These are phyloP conservation scores for Tuber aestivum DNA, from an alignment of 495 filamentous ascomycete species.

Conservation along the genomic window DNA sequence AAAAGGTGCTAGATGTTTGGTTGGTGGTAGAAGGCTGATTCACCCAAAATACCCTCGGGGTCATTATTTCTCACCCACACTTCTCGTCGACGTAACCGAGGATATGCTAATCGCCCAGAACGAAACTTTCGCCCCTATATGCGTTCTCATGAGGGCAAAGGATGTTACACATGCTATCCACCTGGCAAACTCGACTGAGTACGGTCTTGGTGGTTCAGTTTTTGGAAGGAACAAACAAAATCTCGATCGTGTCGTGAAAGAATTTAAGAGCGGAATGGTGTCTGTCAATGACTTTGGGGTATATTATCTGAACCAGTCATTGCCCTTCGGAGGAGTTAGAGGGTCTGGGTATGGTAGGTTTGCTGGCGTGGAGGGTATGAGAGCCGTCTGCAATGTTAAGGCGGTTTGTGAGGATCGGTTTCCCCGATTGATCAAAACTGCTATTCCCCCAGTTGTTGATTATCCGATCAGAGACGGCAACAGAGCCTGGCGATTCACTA, in stretches of 20 bases:
- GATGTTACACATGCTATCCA: constrained; percentile 57
- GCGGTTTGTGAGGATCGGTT: constrained; percentile 72
- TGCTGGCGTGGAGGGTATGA: constrained; percentile 81
- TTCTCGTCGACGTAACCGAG: constrained; percentile 75
- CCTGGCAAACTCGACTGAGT: constrained; percentile 70
- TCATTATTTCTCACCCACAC: constrained; percentile 86
- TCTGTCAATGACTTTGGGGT: constrained; percentile 89
- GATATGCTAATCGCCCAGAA: constrained; percentile 78
- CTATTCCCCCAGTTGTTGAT: constrained; percentile 69
- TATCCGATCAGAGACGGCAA: constrained; percentile 64
- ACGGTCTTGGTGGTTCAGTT: constrained; percentile 74
- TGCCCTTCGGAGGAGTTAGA: constrained; percentile 84
- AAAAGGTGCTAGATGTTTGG: constrained; percentile 71
- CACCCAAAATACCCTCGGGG: constrained; percentile 69
- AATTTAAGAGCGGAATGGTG: constrained; percentile 80
- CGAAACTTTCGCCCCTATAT: constrained; percentile 89
- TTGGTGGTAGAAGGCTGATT: constrained; percentile 63
- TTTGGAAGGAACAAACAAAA: constrained; percentile 58
- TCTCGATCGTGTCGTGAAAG: constrained; percentile 56
- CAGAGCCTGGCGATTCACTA: constrained; percentile 54
- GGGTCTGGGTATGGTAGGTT: constrained; percentile 91
- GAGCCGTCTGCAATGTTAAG: constrained; percentile 79
- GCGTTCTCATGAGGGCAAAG: constrained; percentile 68
- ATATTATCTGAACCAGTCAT: constrained; percentile 74
- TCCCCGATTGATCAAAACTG: constrained; percentile 57